Conservation (phyloP, 192 early-diverging fungal genomes). For the Podila clonocystis region DNA sequence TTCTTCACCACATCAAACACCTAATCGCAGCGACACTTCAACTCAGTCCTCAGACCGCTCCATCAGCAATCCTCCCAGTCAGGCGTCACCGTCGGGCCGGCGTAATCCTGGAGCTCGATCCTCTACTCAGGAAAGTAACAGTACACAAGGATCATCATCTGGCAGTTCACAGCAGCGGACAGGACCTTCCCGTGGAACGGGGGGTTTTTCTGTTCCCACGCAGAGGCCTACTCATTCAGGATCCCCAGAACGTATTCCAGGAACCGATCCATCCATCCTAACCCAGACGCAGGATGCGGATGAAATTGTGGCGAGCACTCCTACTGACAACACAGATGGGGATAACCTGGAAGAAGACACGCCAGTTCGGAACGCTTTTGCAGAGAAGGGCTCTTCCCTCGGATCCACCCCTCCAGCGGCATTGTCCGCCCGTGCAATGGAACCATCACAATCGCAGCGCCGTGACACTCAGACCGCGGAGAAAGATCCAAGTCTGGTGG, state of each 20-base stretch:
- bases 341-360: background rate
- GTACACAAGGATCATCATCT: no score
- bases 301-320: background rate
- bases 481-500: background rate
- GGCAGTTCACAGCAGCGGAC: no score
- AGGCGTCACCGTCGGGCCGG: background rate
- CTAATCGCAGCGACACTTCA: constrained; percentile 3
- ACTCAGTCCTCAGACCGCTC: constrained; percentile 8
- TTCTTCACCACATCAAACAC: constrained; percentile 26
- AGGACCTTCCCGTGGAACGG: no score
- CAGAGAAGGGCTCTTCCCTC: background rate
- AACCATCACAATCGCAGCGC: background rate
- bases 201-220: no score
- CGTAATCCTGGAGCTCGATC: no score
- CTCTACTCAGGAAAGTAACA: background rate
- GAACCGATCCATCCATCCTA: no score
- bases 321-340: background rate
- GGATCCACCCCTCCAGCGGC: background rate
- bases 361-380: background rate
- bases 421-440: background rate
- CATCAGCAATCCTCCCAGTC: background rate
- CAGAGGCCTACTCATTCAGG: no score
- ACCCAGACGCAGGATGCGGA: no score
- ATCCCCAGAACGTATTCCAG: no score
- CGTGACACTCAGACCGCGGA: background rate